Percentiles rank a stretch among this genome's conserved stretches.
These are phyloP conservation scores for Lolium multiflorum DNA, from an alignment of 176 grass and related monocot genomes.

Conservation along the genomic window DNA sequence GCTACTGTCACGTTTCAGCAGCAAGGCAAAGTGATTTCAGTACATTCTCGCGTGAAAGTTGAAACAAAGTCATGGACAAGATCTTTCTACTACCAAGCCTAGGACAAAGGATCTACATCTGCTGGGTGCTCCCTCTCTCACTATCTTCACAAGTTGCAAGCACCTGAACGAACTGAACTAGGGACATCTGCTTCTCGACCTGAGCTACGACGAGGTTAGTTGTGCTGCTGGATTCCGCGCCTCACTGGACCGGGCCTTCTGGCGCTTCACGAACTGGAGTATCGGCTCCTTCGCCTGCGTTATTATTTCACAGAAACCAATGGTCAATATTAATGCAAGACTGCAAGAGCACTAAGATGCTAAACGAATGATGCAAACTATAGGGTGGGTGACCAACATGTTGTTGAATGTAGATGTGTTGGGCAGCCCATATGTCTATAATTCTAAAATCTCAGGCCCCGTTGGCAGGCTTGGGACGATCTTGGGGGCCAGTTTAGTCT, in stretches of 20 bases:
- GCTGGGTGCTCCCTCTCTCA: conserved; percentile 15
- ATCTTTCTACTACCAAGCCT: not conserved
- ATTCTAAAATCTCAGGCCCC: too few relatives aligned
- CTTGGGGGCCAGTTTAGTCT: too few relatives aligned
- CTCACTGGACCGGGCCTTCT: conserved; percentile 59
- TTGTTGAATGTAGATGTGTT: too few relatives aligned
- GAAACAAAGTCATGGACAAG: conserved; percentile 1
- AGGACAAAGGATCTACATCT: conserved; percentile 8
- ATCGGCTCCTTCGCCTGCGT: conserved; percentile 83
- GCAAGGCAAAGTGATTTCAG: not conserved
- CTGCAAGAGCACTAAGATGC: too few relatives aligned
- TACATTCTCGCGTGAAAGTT: not conserved
- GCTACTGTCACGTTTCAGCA: not conserved
- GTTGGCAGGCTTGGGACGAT: too few relatives aligned
- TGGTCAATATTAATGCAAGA: not conserved
- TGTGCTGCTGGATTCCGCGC: conserved; percentile 1
- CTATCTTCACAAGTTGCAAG: conserved; percentile 35
- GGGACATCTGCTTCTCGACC: conserved; percentile 32
- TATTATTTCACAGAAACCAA: conserved; percentile 12
- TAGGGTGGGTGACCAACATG: too few relatives aligned
- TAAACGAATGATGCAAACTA: too few relatives aligned
- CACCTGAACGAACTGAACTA: conserved; percentile 37
- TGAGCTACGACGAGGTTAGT: conserved; percentile 28
- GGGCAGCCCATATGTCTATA: too few relatives aligned
- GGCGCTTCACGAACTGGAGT: conserved; percentile 70